phyloP scores from a whole-genome alignment of 192 early-diverging fungal genomes.

The Coemansia aciculifera region DNA sequence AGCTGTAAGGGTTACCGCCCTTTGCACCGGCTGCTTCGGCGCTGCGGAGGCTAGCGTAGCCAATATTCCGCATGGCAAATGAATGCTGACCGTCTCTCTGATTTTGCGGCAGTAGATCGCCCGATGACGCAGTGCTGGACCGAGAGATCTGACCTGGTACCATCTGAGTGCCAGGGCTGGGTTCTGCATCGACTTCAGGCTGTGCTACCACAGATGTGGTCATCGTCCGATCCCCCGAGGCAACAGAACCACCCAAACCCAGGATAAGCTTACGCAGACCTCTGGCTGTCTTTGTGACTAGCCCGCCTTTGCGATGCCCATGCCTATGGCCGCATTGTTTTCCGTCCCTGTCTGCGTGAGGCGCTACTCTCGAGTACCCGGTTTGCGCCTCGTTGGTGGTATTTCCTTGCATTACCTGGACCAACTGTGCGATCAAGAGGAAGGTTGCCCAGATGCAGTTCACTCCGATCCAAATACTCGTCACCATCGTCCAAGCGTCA shows the following conservation, averaged over 20 bases:
- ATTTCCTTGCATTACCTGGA: constrained; percentile 71
- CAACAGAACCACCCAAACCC: constrained; percentile 36
- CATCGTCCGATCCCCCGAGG: constrained; percentile 20
- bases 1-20: constrained; percentile 71
- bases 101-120: constrained; percentile 36
- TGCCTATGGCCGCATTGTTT: constrained; percentile 24
- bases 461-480: constrained; percentile 72
- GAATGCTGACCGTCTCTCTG: constrained; percentile 14
- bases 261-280: constrained; percentile 27
- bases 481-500: constrained; percentile 69
- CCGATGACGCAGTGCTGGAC: constrained; percentile 26
- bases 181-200: constrained; percentile 20
- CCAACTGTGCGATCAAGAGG: constrained; percentile 71
- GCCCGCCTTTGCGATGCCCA: constrained; percentile 7
- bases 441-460: constrained; percentile 84
- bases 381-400: constrained; percentile 94
- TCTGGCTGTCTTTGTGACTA: constrained; percentile 19
- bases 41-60: constrained; percentile 21
- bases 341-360: constrained; percentile 9
- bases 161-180: constrained; percentile 44
- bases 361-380: constrained; percentile 56
- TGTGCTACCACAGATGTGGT: constrained; percentile 3
- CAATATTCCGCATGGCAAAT: constrained; percentile 34
- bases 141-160: constrained; percentile 38
- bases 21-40: constrained; percentile 12